These are phyloP conservation scores for Dryas drummondii DNA, from an alignment of 306 rosid species.

Conservation along the genomic window DNA sequence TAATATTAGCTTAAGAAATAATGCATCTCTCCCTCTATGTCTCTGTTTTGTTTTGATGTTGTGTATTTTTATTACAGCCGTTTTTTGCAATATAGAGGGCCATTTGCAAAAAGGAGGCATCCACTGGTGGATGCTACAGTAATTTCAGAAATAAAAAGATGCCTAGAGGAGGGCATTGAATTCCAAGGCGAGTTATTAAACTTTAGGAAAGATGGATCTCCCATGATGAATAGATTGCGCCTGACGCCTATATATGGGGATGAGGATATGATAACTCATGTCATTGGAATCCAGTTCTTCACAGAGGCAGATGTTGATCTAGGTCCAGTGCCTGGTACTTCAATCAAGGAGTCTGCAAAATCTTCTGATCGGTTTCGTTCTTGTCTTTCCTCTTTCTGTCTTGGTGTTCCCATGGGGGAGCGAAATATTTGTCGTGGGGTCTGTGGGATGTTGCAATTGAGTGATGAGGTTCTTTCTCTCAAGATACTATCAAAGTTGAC, in stretches of 20 bases:
- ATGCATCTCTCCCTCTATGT: background rate
- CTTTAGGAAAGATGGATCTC: conserved; percentile 98
- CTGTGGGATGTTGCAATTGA: conserved; percentile 87
- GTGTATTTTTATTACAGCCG: conserved; percentile 67
- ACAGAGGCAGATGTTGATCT: conserved; percentile 88
- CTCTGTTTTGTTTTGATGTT: conserved; percentile 29
- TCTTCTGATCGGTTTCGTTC: conserved; percentile 57
- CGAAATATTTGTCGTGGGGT: conserved; percentile 84
- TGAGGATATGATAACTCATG: conserved; percentile 82
- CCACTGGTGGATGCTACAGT: conserved; percentile 85
- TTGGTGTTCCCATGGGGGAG: conserved; percentile 54
- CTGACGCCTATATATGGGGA: conserved; percentile 94
- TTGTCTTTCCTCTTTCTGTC: conserved; percentile 61
- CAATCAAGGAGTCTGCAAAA: conserved; percentile 58
- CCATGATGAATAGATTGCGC: conserved; percentile 89
- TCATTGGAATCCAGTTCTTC: conserved; percentile 93
- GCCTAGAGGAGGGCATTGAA: conserved; percentile 86
- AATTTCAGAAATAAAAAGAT: conserved; percentile 84
- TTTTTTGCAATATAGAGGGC: conserved; percentile 97
- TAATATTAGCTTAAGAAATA: background rate
- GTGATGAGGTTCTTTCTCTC: conserved; percentile 91
- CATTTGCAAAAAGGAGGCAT: conserved; percentile 96
- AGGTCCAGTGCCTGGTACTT: conserved; percentile 73
- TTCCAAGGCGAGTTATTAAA: conserved; percentile 95
- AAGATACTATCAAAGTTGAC: conserved; percentile 87